A percentile compares a stretch with the other conserved stretches of the same genome.
These are phyloP conservation scores for Darksidea phi DNA, from an alignment of 495 filamentous ascomycete genomes.

Conservation along the genomic window DNA sequence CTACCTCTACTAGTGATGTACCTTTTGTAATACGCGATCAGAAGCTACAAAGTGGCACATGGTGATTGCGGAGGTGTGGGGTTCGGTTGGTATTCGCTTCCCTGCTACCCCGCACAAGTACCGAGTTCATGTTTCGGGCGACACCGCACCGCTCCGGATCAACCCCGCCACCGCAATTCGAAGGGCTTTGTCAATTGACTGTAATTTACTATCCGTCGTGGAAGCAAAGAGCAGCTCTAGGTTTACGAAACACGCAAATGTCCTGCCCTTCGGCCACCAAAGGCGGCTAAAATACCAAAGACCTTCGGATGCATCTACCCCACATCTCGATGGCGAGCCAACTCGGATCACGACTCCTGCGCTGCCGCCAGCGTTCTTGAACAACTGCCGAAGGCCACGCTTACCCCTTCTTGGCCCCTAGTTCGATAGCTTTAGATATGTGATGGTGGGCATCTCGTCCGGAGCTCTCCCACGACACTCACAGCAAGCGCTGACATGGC, in stretches of 20 bases:
- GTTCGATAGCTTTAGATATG: background rate
- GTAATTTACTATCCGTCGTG: no score
- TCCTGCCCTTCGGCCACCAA: no score
- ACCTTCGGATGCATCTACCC: background rate
- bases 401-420: background rate
- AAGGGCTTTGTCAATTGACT: no score
- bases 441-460: background rate
- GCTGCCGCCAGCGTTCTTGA: background rate
- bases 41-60: background rate
- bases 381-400: conserved; percentile 1
- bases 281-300: no score
- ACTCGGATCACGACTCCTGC: background rate
- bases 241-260: no score
- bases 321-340: background rate
- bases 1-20: no score
- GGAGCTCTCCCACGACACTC: background rate
- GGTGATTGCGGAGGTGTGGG: background rate
- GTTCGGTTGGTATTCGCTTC: background rate
- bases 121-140: background rate
- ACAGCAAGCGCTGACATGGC: conserved; percentile 19
- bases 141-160: no score
- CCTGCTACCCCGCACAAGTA: conserved; percentile 8
- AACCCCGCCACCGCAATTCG: background rate
- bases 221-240: no score
- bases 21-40: no score